phyloP scores from a whole-genome alignment of 2,329 filamentous ascomycete species.

The Phoma sp. region DNA sequence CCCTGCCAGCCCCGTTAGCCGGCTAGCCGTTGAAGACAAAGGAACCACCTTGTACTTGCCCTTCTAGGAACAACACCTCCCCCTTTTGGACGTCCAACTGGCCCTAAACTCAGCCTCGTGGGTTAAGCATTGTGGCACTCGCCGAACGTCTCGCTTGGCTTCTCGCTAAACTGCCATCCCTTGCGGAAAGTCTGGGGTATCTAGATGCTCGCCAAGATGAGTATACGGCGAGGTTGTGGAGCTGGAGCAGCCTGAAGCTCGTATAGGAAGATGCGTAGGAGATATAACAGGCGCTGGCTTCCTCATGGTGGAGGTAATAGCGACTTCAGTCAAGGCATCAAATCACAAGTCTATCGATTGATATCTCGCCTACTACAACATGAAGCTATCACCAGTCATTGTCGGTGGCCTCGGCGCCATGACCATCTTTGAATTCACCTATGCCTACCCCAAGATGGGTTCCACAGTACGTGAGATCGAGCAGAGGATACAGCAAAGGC shows the following conservation, averaged over 20 bases:
- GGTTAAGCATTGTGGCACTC: neutral
- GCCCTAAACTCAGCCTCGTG: neutral
- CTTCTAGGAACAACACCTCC: neutral
- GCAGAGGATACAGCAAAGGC: neutral
- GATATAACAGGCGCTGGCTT: neutral
- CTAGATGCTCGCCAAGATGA: conserved; percentile 5
- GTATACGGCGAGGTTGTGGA: conserved; percentile 6
- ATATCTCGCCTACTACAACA: conserved; percentile 5
- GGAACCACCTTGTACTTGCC: neutral
- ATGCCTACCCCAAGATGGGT: conserved; percentile 26
- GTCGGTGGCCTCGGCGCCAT: conserved; percentile 20
- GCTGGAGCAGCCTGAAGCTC: conserved; percentile 7
- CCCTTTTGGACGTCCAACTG: neutral
- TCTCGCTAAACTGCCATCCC: neutral
- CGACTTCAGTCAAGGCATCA: neutral
- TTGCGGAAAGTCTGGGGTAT: neutral
- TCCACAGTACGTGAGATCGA: conserved; percentile 18
- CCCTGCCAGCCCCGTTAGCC: neutral
- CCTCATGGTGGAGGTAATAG: neutral
- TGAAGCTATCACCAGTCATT: conserved; percentile 27
- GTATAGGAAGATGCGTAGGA: neutral
- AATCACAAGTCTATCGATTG: neutral
- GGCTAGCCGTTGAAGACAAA: conserved; percentile 1
- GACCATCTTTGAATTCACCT: conserved; percentile 22
- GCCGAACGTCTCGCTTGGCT: neutral